phyloP scores from a whole-genome alignment of 1,284 basidiomycete species.

The Cutaneotrichosporon dermatis region DNA sequence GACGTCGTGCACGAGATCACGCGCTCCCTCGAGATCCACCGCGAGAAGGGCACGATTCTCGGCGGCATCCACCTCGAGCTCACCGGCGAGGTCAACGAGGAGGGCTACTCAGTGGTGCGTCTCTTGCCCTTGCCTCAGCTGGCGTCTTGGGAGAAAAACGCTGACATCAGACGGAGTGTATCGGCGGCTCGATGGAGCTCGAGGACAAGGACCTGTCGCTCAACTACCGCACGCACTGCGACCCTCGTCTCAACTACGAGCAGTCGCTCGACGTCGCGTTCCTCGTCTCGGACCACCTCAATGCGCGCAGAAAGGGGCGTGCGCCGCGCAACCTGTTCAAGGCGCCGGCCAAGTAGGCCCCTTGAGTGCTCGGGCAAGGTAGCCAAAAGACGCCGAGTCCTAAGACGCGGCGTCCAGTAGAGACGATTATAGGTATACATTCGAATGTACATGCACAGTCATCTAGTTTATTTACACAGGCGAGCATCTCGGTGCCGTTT shows the following conservation, averaged over 20 bases:
- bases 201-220: constrained; percentile 54
- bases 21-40: constrained; percentile 74
- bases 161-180: constrained; percentile 52
- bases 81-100: constrained; percentile 88
- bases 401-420: too few species aligned
- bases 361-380: too few species aligned
- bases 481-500: too few species aligned
- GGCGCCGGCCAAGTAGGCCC: background rate
- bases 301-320: constrained; percentile 43
- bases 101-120: constrained; percentile 76
- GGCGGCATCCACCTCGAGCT: constrained; percentile 97
- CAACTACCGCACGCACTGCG: constrained; percentile 54
- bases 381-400: background rate
- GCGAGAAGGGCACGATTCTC: constrained; percentile 63
- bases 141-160: too few species aligned
- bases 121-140: too few species aligned
- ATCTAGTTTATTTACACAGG: too few species aligned
- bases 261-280: constrained; percentile 55
- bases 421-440: background rate
- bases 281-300: constrained; percentile 49
- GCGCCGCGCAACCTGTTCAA: constrained; percentile 36
- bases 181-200: constrained; percentile 57
- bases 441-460: background rate
- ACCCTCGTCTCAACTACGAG: constrained; percentile 55
- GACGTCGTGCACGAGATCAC: constrained; percentile 87